Conservation (phyloP, 345 rosid species). For the Gossypium turneri region DNA sequence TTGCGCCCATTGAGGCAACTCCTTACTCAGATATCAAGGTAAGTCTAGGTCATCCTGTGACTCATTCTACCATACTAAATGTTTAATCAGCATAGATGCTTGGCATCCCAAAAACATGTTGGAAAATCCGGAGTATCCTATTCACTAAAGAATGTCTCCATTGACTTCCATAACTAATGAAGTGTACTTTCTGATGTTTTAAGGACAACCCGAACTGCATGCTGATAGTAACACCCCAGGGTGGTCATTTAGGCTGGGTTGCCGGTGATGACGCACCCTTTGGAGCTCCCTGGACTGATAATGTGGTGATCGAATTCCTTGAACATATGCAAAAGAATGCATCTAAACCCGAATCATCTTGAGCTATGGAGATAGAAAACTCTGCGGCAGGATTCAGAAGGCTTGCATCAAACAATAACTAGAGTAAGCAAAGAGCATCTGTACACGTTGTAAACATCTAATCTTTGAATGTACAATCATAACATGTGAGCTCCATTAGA, state of each 20-base stretch:
- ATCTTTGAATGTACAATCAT: background rate
- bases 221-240: constrained; percentile 79
- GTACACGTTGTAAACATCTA: background rate
- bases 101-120: no score
- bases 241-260: constrained; percentile 90
- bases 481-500: background rate
- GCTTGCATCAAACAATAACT: background rate
- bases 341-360: constrained; percentile 13
- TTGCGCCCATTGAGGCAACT: constrained; percentile 80
- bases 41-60: constrained; percentile 1
- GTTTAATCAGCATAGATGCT: background rate
- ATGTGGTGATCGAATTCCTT: constrained; percentile 71
- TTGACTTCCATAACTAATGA: background rate
- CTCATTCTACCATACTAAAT: background rate
- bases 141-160: background rate
- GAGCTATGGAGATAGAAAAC: constrained; percentile 7
- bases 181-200: background rate
- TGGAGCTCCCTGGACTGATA: constrained; percentile 91
- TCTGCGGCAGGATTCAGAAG: background rate
- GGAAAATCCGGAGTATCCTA: no score
- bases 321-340: constrained; percentile 45
- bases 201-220: constrained; percentile 73
- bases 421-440: constrained; percentile 8
- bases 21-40: constrained; percentile 52
- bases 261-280: constrained; percentile 66